Percentiles rank a stretch among this genome's conserved stretches.
Conservation (phyloP, 192 early-diverging fungal genomes). For the Entophlyctis helioformis region DNA sequence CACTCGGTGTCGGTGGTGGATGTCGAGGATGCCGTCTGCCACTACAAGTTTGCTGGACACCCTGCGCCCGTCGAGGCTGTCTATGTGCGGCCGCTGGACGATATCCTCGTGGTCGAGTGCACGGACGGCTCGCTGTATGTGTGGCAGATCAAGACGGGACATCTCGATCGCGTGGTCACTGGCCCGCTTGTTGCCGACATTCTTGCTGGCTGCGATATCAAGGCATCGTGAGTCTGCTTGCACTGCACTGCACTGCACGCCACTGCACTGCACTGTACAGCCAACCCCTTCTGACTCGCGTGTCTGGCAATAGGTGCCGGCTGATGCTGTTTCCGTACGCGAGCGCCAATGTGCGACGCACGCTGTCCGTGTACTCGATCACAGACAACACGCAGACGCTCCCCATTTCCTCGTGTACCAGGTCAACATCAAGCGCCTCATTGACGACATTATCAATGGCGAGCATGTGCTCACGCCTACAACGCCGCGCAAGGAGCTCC, state of each 20-base stretch:
- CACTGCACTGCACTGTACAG: no score
- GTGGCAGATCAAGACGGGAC: conserved; percentile 75
- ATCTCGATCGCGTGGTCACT: conserved; percentile 54
- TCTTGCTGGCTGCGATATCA: conserved; percentile 39
- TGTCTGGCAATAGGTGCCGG: no score
- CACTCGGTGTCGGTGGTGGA: conserved; percentile 60
- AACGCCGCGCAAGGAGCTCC: no score
- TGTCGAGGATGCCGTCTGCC: conserved; percentile 38
- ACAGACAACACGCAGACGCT: no score
- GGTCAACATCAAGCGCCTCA: conserved; percentile 38
- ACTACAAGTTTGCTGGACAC: conserved; percentile 53
- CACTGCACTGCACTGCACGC: no score
- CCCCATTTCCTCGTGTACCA: conserved; percentile 12
- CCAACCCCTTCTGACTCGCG: no score
- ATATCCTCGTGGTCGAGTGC: conserved; percentile 52
- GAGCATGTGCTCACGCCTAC: conserved; percentile 17
- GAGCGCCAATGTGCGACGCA: conserved; percentile 17
- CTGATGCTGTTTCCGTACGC: no score
- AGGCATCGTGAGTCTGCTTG: no score
- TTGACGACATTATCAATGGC: conserved; percentile 30
- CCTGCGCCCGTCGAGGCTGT: conserved; percentile 33
- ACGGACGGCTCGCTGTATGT: conserved; percentile 51
- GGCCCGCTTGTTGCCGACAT: conserved; percentile 43
- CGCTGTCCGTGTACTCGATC: conserved; percentile 24
- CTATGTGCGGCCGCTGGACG: conserved; percentile 57